Conservation (phyloP, 352 stramenopile genomes). For the Globisporangium nunn region DNA sequence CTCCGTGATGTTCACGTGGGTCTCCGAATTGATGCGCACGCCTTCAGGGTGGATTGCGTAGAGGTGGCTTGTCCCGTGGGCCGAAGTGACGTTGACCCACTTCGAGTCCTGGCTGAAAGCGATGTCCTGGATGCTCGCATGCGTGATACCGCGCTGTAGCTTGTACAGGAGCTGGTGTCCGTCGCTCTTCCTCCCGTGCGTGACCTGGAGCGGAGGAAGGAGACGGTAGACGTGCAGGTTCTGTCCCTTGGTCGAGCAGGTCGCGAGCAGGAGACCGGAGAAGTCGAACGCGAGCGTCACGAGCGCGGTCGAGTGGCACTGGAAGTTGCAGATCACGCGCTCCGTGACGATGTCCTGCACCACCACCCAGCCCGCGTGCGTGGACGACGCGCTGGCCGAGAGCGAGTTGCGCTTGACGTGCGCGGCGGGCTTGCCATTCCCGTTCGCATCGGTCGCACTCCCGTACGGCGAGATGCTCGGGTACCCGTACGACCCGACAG, state of each 20-base stretch:
- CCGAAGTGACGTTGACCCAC: slow-evolving; percentile 83
- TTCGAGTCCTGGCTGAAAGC: slow-evolving; percentile 79
- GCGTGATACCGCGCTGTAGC: slow-evolving; percentile 81
- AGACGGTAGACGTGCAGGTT: slow-evolving; percentile 83
- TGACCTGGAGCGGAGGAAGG: slow-evolving; percentile 41
- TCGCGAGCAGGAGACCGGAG: slow-evolving; percentile 67
- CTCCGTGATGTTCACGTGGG: slow-evolving; percentile 40
- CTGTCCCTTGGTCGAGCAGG: slow-evolving; percentile 79
- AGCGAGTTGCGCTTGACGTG: slow-evolving; percentile 13
- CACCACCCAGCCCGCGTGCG: slow-evolving; percentile 49
- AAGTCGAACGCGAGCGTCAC: slow-evolving; percentile 73
- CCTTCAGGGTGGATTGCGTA: slow-evolving; percentile 78
- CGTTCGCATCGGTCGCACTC: slow-evolving; percentile 5
- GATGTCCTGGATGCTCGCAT: slow-evolving; percentile 78
- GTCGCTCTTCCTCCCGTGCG: slow-evolving; percentile 3
- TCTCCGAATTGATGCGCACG: slow-evolving; percentile 55
- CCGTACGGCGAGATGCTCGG: slow-evolving; percentile 10
- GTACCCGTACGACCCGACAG: slow-evolving; percentile 15
- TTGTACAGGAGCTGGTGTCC: slow-evolving; percentile 73
- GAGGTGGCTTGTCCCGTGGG: slow-evolving; percentile 80
- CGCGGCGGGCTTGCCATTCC: neutral
- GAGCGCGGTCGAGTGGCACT: slow-evolving; percentile 65
- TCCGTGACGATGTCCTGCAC: slow-evolving; percentile 63
- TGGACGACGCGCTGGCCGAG: slow-evolving; percentile 9
- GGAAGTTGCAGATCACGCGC: slow-evolving; percentile 62